Conservation (phyloP, 2,329 filamentous ascomycete genomes). For the Talaromyces sp. region DNA sequence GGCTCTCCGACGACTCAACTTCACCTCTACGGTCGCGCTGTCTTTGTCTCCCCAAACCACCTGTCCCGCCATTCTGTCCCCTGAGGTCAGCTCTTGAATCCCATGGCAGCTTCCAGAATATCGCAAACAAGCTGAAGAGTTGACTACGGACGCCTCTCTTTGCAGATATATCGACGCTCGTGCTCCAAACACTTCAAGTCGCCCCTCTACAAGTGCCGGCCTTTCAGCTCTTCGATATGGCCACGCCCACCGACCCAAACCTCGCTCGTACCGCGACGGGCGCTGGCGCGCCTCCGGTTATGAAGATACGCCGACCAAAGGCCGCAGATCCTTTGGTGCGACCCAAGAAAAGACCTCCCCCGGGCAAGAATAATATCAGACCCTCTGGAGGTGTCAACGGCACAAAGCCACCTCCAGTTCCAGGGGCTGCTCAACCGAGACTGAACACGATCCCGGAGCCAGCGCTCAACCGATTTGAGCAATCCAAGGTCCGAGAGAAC, state of each 20-base stretch:
- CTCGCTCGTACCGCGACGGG: constrained; percentile 44
- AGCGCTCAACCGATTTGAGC: constrained; percentile 16
- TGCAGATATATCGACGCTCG: background rate
- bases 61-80: background rate
- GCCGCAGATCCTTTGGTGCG: constrained; percentile 59
- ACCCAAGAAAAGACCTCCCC: constrained; percentile 45
- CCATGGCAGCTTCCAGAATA: background rate
- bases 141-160: background rate
- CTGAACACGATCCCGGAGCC: constrained; percentile 15
- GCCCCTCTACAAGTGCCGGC: background rate
- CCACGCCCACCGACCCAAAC: constrained; percentile 38
- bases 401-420: constrained; percentile 18
- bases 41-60: background rate
- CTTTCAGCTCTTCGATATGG: constrained; percentile 19
- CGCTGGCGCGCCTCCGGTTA: constrained; percentile 38
- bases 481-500: constrained; percentile 21
- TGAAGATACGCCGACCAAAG: constrained; percentile 45
- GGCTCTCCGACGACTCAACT: background rate
- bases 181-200: background rate
- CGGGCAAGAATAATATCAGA: constrained; percentile 9
- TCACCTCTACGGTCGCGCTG: background rate
- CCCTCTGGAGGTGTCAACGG: constrained; percentile 17
- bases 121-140: background rate
- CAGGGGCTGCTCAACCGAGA: constrained; percentile 3
- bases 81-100: background rate